Evolutionary conservation across 306 rosid genomes (phyloP).

Genomic region (Crataegus laevigata): DNA sequence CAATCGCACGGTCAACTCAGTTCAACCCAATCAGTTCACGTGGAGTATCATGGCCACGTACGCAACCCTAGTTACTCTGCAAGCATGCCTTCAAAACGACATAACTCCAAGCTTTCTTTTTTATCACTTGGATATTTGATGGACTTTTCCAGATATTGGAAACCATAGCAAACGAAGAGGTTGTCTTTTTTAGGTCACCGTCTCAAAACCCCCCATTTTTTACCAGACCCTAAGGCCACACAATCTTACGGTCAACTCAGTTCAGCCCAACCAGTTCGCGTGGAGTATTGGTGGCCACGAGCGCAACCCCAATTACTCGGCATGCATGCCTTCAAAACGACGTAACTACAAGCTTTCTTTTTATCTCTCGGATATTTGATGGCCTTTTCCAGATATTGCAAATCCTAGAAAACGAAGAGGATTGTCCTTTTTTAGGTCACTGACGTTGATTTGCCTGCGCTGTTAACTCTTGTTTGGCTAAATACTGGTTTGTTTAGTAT

Average conservation of each 20-base stretch:
- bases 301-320: neutral
- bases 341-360: neutral
- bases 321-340: neutral
- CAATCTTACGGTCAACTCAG: neutral
- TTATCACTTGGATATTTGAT: neutral
- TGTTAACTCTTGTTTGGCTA: neutral
- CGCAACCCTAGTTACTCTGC: too few species aligned
- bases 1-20: neutral
- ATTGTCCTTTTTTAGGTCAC: neutral
- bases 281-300: neutral
- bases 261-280: neutral
- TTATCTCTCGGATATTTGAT: neutral
- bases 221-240: neutral
- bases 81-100: too few species aligned
- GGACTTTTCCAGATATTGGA: neutral
- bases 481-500: neutral
- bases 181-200: neutral
- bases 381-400: neutral
- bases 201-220: neutral
- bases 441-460: neutral
- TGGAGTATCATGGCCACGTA: neutral
- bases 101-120: neutral
- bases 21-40: neutral
- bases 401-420: neutral
- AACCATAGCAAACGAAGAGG: neutral